Percentiles rank a stretch among this genome's conserved stretches.
Evolutionary conservation across 2,329 filamentous ascomycete species (phyloP).

Genomic region (Sclerotinia glacialis): DNA sequence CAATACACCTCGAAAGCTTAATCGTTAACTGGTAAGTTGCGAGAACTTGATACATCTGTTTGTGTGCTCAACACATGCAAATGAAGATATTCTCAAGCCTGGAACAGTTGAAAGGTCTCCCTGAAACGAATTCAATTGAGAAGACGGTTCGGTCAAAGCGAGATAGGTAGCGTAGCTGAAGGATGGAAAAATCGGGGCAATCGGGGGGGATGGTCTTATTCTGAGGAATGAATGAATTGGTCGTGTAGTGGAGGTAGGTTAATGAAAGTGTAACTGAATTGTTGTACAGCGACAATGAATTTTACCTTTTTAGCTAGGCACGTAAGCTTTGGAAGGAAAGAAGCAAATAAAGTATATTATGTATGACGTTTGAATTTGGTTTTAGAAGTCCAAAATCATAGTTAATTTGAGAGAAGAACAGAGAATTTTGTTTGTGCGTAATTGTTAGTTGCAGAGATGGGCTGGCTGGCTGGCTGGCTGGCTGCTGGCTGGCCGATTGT

Average conservation of each 20-base stretch:
- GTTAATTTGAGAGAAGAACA: neutral
- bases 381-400: neutral
- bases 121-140: constrained; percentile 19
- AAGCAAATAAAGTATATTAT: neutral
- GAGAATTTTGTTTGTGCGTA: constrained; percentile 17
- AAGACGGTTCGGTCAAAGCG: constrained; percentile 22
- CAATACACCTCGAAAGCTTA: constrained; percentile 5
- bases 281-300: constrained; percentile 23
- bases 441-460: neutral
- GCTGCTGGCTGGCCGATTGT: neutral
- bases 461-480: neutral
- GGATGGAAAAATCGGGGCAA: constrained; percentile 11
- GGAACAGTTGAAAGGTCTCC: constrained; percentile 16
- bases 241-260: constrained; percentile 5
- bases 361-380: neutral
- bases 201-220: neutral
- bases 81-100: constrained; percentile 7
- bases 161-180: constrained; percentile 21
- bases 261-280: constrained; percentile 21
- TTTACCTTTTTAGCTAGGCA: neutral
- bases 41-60: neutral
- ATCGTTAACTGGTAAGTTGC: constrained; percentile 1
- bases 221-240: neutral
- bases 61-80: constrained; percentile 17
- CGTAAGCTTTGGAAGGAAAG: neutral